These are phyloP conservation scores for Venturia carpophila DNA, from an alignment of 2,329 filamentous ascomycete species.

Conservation along the genomic window DNA sequence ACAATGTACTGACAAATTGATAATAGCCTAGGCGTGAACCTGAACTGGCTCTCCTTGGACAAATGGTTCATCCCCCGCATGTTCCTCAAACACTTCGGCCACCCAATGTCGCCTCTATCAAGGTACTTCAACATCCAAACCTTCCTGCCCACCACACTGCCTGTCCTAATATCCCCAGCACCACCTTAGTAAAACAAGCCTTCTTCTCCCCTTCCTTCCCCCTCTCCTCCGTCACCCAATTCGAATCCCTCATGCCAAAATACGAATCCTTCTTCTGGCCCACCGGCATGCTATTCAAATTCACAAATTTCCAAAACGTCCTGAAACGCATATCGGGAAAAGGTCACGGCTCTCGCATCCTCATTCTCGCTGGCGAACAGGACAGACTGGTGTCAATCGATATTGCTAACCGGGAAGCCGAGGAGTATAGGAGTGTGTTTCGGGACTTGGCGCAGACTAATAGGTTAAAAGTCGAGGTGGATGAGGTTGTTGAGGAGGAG, in stretches of 20 bases:
- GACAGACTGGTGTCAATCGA: conserved; percentile 37
- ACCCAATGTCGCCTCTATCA: conserved; percentile 41
- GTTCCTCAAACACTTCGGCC: conserved; percentile 39
- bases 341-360: conserved; percentile 26
- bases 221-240: conserved; percentile 33
- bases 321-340: conserved; percentile 29
- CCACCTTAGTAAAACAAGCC: conserved; percentile 39
- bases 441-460: not conserved
- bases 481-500: conserved; percentile 5
- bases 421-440: conserved; percentile 27
- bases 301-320: conserved; percentile 37
- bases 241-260: conserved; percentile 38
- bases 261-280: conserved; percentile 50
- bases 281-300: conserved; percentile 40
- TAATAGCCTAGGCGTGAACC: conserved; percentile 25
- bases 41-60: conserved; percentile 42
- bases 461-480: conserved; percentile 13
- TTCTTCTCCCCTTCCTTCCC: conserved; percentile 45
- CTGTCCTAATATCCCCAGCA: conserved; percentile 35
- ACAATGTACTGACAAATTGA: not conserved
- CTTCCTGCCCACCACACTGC: too few species aligned
- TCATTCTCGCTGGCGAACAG: conserved; percentile 35
- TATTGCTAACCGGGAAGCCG: conserved; percentile 32
- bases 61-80: conserved; percentile 43
- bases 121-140: too few species aligned